These are phyloP conservation scores for Salix suchowensis DNA, from an alignment of 345 rosid genomes.

Conservation along the genomic window DNA sequence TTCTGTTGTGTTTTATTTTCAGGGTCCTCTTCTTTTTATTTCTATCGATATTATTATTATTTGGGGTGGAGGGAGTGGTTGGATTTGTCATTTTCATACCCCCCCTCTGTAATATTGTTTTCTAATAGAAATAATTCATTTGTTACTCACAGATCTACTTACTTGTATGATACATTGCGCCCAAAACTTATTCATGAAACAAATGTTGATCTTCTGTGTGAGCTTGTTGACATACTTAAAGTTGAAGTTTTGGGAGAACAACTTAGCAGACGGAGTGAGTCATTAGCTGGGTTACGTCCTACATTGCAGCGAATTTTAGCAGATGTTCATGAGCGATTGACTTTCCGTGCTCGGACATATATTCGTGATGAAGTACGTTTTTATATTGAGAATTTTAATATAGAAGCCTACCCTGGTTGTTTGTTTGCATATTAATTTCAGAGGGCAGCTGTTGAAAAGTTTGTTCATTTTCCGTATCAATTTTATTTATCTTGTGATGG, in stretches of 20 bases:
- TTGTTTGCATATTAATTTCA: neutral
- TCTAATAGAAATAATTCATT: neutral
- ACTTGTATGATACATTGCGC: slow-evolving; percentile 83
- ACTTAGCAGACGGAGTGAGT: slow-evolving; percentile 64
- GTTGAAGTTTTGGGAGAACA: slow-evolving; percentile 94
- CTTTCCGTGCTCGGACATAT: slow-evolving; percentile 96
- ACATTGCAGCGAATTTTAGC: slow-evolving; percentile 88
- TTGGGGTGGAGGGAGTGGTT: too few relatives aligned
- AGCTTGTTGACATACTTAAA: slow-evolving; percentile 89
- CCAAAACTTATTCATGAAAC: slow-evolving; percentile 91
- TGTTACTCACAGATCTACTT: slow-evolving; percentile 62
- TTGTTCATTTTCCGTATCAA: too few relatives aligned
- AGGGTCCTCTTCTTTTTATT: neutral
- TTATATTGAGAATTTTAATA: neutral
- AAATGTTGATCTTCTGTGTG: slow-evolving; percentile 87
- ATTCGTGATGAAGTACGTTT: slow-evolving; percentile 80
- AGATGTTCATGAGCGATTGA: slow-evolving; percentile 83
- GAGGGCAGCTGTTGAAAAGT: neutral
- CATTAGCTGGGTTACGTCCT: slow-evolving; percentile 81
- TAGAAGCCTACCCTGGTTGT: neutral
- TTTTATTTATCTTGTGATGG: too few relatives aligned
- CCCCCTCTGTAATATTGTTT: too few relatives aligned
- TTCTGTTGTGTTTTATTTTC: neutral
- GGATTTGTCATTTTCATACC: too few relatives aligned
- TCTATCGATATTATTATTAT: neutral